These are phyloP conservation scores for Chlorophyllum brunneum DNA, from an alignment of 768 basidiomycete species.

Conservation along the genomic window DNA sequence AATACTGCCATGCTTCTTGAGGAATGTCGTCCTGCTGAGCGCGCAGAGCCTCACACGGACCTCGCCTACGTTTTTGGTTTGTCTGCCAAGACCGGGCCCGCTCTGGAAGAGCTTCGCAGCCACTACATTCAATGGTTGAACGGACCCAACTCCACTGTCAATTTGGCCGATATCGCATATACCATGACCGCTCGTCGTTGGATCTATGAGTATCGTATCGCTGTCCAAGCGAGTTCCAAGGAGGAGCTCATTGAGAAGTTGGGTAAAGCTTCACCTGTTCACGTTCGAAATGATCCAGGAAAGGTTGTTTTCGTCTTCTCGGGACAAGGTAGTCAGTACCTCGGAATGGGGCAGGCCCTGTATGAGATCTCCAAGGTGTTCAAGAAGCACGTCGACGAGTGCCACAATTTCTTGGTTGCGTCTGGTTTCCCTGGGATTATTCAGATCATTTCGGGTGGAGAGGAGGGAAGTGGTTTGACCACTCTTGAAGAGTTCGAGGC, in stretches of 20 bases:
- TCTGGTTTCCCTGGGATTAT: constrained; percentile 46
- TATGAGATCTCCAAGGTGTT: constrained; percentile 51
- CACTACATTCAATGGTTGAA: constrained; percentile 47
- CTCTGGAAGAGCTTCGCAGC: constrained; percentile 44
- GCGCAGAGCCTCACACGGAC: constrained; percentile 1
- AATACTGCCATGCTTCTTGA: constrained; percentile 63
- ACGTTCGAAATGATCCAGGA: constrained; percentile 21
- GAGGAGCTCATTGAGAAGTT: constrained; percentile 48
- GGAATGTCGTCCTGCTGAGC: constrained; percentile 27
- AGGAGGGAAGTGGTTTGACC: constrained; percentile 9
- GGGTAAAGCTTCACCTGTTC: constrained; percentile 26
- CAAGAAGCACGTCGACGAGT: constrained; percentile 49
- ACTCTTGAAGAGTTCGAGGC: constrained; percentile 37
- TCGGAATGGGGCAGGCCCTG: constrained; percentile 56
- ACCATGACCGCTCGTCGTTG: constrained; percentile 65
- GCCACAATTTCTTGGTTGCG: constrained; percentile 44
- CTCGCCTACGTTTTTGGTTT: constrained; percentile 49
- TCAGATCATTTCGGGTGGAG: constrained; percentile 4
- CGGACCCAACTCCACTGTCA: constrained; percentile 24
- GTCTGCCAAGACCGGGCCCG: constrained; percentile 51
- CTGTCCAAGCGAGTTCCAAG: constrained; percentile 39
- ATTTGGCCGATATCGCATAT: constrained; percentile 52
- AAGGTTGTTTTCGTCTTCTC: constrained; percentile 65
- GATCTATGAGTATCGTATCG: constrained; percentile 48
- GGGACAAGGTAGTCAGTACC: constrained; percentile 68